Evolutionary conservation across 23 red algal genomes (phyloP).

Genomic region (Gracilaria domingensis): DNA sequence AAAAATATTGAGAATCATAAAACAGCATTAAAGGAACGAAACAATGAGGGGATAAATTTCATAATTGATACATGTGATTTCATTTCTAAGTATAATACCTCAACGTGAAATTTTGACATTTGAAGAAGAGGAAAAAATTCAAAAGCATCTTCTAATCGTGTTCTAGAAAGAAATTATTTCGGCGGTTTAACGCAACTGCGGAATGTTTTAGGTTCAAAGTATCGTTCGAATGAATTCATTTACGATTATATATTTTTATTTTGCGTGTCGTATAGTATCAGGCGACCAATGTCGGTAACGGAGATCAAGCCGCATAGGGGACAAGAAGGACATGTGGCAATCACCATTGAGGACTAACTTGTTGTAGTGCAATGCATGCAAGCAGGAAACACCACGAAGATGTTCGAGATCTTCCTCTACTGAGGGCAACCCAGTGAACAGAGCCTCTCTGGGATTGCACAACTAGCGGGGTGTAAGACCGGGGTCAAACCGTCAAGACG

Average conservation of each 20-base stretch:
- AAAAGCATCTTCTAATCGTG: background rate
- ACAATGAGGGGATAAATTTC: background rate
- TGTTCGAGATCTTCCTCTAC: too few species aligned
- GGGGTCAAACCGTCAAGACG: too few species aligned
- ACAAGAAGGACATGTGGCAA: too few species aligned
- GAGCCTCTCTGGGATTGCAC: too few species aligned
- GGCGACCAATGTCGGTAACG: too few species aligned
- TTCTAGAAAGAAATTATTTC: slow-evolving; percentile 1
- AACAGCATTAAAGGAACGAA: background rate
- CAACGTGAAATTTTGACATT: background rate
- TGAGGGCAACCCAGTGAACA: too few species aligned
- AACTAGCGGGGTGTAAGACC: too few species aligned
- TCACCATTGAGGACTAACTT: too few species aligned
- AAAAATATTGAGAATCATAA: background rate
- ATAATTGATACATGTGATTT: background rate
- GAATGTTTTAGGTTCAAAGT: background rate
- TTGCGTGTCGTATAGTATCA: too few species aligned
- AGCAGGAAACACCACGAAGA: too few species aligned
- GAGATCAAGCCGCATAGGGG: too few species aligned
- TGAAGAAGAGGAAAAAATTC: background rate
- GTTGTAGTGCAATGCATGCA: too few species aligned
- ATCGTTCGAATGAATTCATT: slow-evolving; percentile 8
- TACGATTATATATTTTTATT: slow-evolving; percentile 19
- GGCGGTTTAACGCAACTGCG: background rate
- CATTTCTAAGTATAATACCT: background rate